Base-by-base conservation (phyloP, 2,329 filamentous ascomycete genomes). In the Incumbomyces lentus region DNA sequence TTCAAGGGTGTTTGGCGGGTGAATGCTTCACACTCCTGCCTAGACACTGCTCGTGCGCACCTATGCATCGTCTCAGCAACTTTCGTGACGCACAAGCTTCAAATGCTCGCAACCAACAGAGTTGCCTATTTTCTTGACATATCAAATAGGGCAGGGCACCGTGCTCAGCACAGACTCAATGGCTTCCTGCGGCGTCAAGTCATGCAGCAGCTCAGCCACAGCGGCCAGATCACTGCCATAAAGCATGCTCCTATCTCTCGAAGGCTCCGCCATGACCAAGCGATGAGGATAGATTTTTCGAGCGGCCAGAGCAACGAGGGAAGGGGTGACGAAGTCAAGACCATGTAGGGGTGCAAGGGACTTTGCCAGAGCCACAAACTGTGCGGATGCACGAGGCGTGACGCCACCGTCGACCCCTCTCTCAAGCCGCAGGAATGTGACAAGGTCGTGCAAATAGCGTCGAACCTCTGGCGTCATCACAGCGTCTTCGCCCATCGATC, bases 281-380 rank as follows among this genome's bases (percentile, higher is more conserved):
- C 88, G 81, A 66, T 98, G 92, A 14, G 84, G 73, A 60, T 94
- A 98, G 18, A 94, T 76, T 67, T 96, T 96, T 50, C 79, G 79
- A 1, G 83, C 81, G 4, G 92, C 92, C 38, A 98, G 71, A 6
- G 75, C 79, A 16, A 95, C 82, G 19, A 96, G 75, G 1, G 86
- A 84, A 0, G 92, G 90, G 0, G 89, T 88, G 4, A 86, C 81
- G 62, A 82, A 96, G 56, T 82, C 75, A 13, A 94, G 69, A 1
- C 79, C 76, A 62, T 96, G 90, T 14, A 98, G 70, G 1, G 86
- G 79, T 3, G 89, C 87, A 6, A 98, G 76, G 43, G 80, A 81
- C 67, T 73, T 78, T 52, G 79, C 71, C 37, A 95, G 71, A 52
- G 74, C 72, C 36, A 78, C 74, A 48, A 96, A 81, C 59, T 95